phyloP scores from a whole-genome alignment of 2,329 filamentous ascomycete species.

The Triangularia verruculosa region DNA sequence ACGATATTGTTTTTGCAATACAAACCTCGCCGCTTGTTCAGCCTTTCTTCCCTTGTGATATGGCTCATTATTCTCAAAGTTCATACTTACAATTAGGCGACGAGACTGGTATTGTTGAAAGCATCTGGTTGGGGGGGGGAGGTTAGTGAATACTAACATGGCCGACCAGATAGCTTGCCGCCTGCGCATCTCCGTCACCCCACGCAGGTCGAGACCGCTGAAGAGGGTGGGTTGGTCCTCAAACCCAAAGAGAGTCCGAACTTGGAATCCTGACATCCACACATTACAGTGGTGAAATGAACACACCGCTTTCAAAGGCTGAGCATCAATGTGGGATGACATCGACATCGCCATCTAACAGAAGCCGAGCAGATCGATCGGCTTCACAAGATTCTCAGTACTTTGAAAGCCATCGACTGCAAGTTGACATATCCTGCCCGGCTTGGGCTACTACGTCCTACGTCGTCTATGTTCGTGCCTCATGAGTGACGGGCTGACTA shows the following conservation, averaged over 20 bases:
- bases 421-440: neutral
- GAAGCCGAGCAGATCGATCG: neutral
- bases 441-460: neutral
- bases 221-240: too few species aligned
- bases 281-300: neutral
- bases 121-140: too few species aligned
- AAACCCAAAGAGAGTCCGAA: neutral
- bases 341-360: neutral
- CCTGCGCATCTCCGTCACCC: neutral
- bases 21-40: neutral
- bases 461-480: too few species aligned
- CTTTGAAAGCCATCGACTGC: neutral
- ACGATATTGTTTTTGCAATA: neutral
- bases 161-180: too few species aligned
- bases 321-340: neutral
- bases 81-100: too few species aligned
- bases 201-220: constrained; percentile 6
- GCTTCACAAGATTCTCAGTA: neutral
- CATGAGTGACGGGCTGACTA: too few species aligned
- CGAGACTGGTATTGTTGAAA: too few species aligned
- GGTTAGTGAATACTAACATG: too few species aligned
- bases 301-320: neutral
- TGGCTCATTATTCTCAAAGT: too few species aligned
- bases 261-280: neutral
- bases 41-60: too few species aligned